Conservation (phyloP, 2,329 filamentous ascomycete species). For the Colletotrichum lupini region DNA sequence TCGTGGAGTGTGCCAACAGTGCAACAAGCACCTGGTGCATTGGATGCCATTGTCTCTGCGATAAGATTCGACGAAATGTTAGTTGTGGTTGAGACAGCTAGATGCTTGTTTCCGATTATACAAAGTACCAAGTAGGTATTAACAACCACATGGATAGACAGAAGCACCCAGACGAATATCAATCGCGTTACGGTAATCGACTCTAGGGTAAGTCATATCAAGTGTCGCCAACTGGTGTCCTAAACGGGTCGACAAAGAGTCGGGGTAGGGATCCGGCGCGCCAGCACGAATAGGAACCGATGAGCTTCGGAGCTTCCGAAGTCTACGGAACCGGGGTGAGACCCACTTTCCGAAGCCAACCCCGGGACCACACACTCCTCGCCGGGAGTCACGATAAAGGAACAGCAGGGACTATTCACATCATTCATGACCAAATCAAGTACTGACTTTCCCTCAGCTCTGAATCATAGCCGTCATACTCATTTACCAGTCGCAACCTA, state of each 20-base stretch:
- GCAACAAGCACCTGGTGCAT: neutral
- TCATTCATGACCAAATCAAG: neutral
- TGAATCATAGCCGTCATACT: neutral
- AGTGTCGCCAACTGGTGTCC: neutral
- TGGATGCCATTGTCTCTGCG: neutral
- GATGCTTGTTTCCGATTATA: too few relatives aligned
- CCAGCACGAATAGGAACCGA: neutral
- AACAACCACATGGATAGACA: neutral
- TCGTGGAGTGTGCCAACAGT: neutral
- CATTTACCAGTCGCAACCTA: neutral
- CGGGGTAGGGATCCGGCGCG: neutral
- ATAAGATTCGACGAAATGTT: too few relatives aligned
- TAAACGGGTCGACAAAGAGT: neutral
- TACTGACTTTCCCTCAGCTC: neutral
- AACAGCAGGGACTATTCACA: neutral
- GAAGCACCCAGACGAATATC: neutral
- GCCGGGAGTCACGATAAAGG: neutral
- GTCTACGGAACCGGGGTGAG: neutral
- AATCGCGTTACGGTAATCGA: neutral
- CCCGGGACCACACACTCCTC: neutral
- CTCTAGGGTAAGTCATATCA: neutral
- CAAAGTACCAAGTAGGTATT: too few relatives aligned
- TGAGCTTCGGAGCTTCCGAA: neutral
- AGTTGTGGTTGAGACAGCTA: too few relatives aligned
- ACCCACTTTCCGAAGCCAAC: neutral